These are phyloP conservation scores for Zanthoxylum bungeanum DNA, from an alignment of 345 rosid genomes.

Conservation along the genomic window DNA sequence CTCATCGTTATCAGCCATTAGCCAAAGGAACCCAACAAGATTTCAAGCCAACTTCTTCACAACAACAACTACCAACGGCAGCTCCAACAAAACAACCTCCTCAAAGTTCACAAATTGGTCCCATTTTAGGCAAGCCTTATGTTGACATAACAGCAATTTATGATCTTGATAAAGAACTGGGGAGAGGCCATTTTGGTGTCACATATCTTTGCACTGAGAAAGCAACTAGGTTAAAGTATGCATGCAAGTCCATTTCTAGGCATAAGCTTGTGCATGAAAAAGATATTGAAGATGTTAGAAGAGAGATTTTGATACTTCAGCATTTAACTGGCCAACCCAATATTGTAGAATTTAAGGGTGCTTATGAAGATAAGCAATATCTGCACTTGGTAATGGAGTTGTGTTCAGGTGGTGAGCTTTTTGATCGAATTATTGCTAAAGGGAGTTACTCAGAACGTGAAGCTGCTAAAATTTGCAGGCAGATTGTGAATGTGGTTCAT, in stretches of 20 bases:
- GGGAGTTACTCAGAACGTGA: constrained; percentile 76
- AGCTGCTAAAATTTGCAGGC: constrained; percentile 68
- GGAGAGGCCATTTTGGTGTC: constrained; percentile 81
- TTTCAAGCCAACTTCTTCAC: neutral
- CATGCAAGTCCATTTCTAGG: constrained; percentile 83
- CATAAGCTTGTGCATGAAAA: constrained; percentile 41
- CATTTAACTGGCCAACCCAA: constrained; percentile 90
- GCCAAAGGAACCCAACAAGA: constrained; percentile 19
- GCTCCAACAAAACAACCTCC: constrained; percentile 12
- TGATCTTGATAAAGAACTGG: constrained; percentile 63
- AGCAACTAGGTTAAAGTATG: constrained; percentile 56
- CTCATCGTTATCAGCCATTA: constrained; percentile 21
- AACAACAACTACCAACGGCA: too few species aligned
- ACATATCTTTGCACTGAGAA: constrained; percentile 69
- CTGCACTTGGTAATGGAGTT: constrained; percentile 86
- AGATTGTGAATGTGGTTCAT: constrained; percentile 81
- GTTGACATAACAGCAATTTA: constrained; percentile 50
- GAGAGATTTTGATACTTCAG: constrained; percentile 72
- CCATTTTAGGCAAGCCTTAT: constrained; percentile 58
- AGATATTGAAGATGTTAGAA: constrained; percentile 66
- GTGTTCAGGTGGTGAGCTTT: constrained; percentile 94
- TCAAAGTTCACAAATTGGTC: constrained; percentile 38
- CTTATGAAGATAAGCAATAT: constrained; percentile 64
- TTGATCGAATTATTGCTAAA: constrained; percentile 72
- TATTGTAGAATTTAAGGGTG: constrained; percentile 78